Percentiles rank a stretch among this genome's conserved stretches.
Evolutionary conservation across 208 protist genomes (phyloP).

Genomic region (Balamuthia mandrillaris): DNA sequence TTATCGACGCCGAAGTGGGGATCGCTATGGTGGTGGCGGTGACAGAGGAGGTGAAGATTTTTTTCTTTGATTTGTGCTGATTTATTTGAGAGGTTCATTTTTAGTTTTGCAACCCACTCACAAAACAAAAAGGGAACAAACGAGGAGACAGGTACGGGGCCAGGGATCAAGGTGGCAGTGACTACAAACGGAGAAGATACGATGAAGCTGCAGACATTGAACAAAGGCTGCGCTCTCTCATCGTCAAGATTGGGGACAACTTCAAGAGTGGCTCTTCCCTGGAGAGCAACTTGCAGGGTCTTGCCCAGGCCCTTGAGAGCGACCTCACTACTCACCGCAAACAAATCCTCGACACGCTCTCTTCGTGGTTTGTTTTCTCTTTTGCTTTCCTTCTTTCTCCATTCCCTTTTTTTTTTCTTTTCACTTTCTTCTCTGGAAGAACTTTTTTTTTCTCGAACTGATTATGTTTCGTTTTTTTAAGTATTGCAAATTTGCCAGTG

Average conservation of each 20-base stretch:
- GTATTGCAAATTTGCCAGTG: constrained; percentile 44
- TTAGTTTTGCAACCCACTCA: too few species aligned
- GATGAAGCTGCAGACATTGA: background rate
- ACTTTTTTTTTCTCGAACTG: background rate
- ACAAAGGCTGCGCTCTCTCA: background rate
- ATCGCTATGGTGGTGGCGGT: too few species aligned
- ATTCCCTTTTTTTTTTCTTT: background rate
- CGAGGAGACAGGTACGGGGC: too few species aligned
- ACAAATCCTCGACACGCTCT: constrained; percentile 43
- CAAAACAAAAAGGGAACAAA: too few species aligned
- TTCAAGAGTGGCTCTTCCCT: constrained; percentile 18
- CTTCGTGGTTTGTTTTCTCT: constrained; percentile 38
- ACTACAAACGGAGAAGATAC: background rate
- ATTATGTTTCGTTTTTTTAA: background rate
- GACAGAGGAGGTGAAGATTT: too few species aligned
- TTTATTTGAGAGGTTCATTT: too few species aligned
- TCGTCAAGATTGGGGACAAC: background rate
- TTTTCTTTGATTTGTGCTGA: too few species aligned
- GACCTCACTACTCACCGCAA: constrained; percentile 36
- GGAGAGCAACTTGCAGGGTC: constrained; percentile 42
- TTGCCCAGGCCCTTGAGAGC: constrained; percentile 30
- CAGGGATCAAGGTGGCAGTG: background rate
- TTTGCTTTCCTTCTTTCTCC: background rate
- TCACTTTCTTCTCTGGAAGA: background rate
- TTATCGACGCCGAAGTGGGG: too few species aligned